Conservation (phyloP, 1,284 basidiomycete species). For the Ganoderma sinense region DNA sequence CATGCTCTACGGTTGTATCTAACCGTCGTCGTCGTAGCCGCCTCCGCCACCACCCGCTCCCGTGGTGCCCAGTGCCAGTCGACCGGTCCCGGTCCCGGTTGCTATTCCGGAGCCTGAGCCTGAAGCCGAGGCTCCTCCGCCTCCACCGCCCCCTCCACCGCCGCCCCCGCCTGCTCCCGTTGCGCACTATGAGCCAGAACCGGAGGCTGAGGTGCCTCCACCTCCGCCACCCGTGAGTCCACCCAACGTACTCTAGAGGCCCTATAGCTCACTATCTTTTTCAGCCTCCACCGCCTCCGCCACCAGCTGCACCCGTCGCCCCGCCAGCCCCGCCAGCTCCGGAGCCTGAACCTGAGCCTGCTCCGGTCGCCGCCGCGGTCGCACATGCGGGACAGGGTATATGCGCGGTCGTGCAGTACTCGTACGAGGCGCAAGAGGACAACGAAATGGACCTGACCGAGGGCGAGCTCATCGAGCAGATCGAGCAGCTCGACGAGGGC, state of each 20-base stretch:
- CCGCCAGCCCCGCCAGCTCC: slow-evolving; percentile 48
- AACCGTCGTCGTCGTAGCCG: slow-evolving; percentile 28
- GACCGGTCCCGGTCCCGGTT: slow-evolving; percentile 33
- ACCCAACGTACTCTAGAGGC: neutral
- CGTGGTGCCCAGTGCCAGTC: slow-evolving; percentile 35
- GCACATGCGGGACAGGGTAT: slow-evolving; percentile 53
- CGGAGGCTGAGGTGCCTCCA: slow-evolving; percentile 33
- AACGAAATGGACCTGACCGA: slow-evolving; percentile 86
- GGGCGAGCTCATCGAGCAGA: slow-evolving; percentile 83
- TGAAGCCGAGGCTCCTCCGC: slow-evolving; percentile 40
- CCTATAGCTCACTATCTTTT: neutral
- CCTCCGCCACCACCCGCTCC: slow-evolving; percentile 46
- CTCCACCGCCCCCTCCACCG: slow-evolving; percentile 42
- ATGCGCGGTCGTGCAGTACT: slow-evolving; percentile 74
- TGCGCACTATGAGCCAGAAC: slow-evolving; percentile 30
- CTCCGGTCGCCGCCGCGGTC: slow-evolving; percentile 37
- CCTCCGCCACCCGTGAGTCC: slow-evolving; percentile 36
- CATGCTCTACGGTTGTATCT: neutral
- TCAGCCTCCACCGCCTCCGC: slow-evolving; percentile 37
- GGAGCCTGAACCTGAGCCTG: slow-evolving; percentile 48
- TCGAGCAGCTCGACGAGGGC: slow-evolving; percentile 86
- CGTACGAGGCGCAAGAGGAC: slow-evolving; percentile 85
- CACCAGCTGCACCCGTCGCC: slow-evolving; percentile 34
- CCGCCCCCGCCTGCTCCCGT: slow-evolving; percentile 41
- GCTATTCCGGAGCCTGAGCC: slow-evolving; percentile 35